These are phyloP conservation scores for Mallotus nudiflorus DNA, from an alignment of 345 rosid genomes.

Conservation along the genomic window DNA sequence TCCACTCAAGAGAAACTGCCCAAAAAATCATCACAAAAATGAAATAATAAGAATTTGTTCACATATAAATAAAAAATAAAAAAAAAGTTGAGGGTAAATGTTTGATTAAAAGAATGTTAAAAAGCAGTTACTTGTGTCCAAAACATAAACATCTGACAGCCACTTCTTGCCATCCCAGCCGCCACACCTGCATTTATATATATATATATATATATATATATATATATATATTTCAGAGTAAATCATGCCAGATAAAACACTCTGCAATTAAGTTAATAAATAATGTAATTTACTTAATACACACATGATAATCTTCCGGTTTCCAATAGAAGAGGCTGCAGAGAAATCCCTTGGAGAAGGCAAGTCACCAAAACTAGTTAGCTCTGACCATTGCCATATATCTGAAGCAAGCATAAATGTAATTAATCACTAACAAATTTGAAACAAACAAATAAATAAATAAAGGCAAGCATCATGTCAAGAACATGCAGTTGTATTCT, in stretches of 20 bases:
- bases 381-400: constrained; percentile 99
- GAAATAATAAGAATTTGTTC: not conserved
- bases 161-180: constrained; percentile 99
- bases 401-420: constrained; percentile 47
- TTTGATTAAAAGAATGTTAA: not conserved
- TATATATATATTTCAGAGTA: constrained; percentile 13
- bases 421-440: constrained; percentile 8
- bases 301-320: constrained; percentile 79
- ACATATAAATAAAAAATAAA: not conserved
- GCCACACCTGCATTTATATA: constrained; percentile 66
- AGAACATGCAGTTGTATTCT: not conserved
- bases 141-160: constrained; percentile 91
- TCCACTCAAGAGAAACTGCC: constrained; percentile 97
- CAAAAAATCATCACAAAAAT: constrained; percentile 13
- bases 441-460: too few species aligned
- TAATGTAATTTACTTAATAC: constrained; percentile 26
- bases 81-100: not conserved
- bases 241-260: constrained; percentile 4
- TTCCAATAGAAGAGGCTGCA: constrained; percentile 88
- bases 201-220: constrained; percentile 23
- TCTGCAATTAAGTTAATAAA: constrained; percentile 12
- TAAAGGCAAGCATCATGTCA: too few species aligned
- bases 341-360: constrained; percentile 91
- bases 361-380: constrained; percentile 88
- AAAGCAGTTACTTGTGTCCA: constrained; percentile 75